Conservation (phyloP, 768 basidiomycete species). For the Podaxis rugospora region DNA sequence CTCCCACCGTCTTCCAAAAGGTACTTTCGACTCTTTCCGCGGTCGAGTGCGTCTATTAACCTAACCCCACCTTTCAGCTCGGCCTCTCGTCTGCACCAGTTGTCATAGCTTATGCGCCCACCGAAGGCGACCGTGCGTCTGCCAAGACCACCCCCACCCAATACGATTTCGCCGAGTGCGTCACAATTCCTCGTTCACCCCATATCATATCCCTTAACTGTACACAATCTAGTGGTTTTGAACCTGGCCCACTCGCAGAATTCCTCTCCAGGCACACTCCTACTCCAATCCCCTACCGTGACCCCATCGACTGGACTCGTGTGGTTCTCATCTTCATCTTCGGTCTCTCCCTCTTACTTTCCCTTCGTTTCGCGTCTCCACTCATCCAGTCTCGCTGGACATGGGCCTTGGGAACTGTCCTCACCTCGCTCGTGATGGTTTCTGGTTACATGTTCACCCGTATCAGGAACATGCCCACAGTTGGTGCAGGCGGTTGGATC, state of each 20-base stretch:
- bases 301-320: conserved; percentile 72
- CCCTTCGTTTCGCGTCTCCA: conserved; percentile 58
- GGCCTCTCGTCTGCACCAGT: conserved; percentile 82
- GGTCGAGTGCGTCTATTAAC: background rate
- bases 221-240: conserved; percentile 66
- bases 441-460: conserved; percentile 96
- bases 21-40: conserved; percentile 30
- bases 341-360: conserved; percentile 41
- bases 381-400: conserved; percentile 70
- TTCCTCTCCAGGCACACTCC: conserved; percentile 75
- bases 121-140: conserved; percentile 48
- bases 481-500: conserved; percentile 71
- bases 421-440: conserved; percentile 77
- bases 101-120: conserved; percentile 69
- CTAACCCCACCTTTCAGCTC: conserved; percentile 42
- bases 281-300: conserved; percentile 73
- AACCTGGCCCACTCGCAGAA: conserved; percentile 69
- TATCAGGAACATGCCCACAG: conserved; percentile 72
- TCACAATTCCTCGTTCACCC: background rate
- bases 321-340: conserved; percentile 43
- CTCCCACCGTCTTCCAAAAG: conserved; percentile 73
- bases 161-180: conserved; percentile 79
- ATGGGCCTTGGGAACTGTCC: conserved; percentile 61
- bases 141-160: conserved; percentile 37
- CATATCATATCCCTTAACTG: background rate